Evolutionary conservation across 441 rosid genomes (phyloP).

Genomic region (Adansonia gregorii): DNA sequence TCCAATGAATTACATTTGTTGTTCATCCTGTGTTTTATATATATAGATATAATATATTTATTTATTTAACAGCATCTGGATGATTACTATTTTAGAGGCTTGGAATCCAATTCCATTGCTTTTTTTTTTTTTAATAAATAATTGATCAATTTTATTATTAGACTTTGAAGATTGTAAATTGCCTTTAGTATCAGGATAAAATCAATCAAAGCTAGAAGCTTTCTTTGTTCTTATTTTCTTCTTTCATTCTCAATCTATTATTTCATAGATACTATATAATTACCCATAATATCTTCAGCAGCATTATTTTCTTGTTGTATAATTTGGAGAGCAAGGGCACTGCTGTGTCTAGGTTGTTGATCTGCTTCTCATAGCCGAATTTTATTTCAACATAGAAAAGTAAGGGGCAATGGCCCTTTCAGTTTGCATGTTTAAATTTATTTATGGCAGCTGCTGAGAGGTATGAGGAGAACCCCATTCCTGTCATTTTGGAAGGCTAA

Average conservation of each 20-base stretch:
- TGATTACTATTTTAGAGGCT: neutral
- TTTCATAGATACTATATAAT: neutral
- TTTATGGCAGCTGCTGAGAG: neutral
- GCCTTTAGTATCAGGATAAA: neutral
- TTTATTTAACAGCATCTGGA: neutral
- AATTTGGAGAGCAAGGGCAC: neutral
- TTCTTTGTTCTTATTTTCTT: neutral
- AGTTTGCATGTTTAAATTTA: neutral
- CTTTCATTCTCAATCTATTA: conserved; percentile 3
- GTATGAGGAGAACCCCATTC: neutral
- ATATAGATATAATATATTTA: neutral
- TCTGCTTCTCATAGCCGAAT: neutral
- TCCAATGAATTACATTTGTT: neutral
- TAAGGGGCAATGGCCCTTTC: neutral
- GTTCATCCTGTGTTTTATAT: neutral
- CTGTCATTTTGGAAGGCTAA: neutral
- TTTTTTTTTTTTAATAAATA: neutral
- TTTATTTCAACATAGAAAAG: neutral
- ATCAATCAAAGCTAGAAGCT: neutral
- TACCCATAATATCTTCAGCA: neutral
- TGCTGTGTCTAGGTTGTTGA: conserved; percentile 1
- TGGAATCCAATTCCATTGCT: neutral
- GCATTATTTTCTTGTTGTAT: neutral
- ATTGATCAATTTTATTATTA: neutral
- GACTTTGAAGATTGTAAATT: neutral